Percentiles rank a stretch among this genome's conserved stretches.
These are phyloP conservation scores for Herpetomonas samuelpessoai DNA, from an alignment of 208 protist genomes.

Conservation along the genomic window DNA sequence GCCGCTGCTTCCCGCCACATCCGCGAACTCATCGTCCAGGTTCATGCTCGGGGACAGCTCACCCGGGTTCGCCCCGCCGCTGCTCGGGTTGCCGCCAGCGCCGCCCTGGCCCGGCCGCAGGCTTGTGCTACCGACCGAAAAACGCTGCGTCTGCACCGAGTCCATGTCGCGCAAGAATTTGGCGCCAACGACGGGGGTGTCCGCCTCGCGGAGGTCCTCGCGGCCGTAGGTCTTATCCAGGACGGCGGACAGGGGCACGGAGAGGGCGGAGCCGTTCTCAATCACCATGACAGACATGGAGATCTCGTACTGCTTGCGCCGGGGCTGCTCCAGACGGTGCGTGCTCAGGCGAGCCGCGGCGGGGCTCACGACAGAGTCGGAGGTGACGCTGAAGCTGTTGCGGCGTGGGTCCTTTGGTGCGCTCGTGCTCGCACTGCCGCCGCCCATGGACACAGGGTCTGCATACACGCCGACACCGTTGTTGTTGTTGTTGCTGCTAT, in stretches of 20 bases:
- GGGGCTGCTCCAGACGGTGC: slow-evolving; percentile 11
- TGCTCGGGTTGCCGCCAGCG: slow-evolving; percentile 7
- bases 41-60: slow-evolving; percentile 37
- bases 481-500: too few relatives aligned
- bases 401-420: not conserved
- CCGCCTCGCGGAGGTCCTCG: slow-evolving; percentile 74
- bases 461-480: too few relatives aligned
- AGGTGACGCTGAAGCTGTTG: slow-evolving; percentile 23
- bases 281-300: slow-evolving; percentile 89
- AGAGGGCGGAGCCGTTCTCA: slow-evolving; percentile 72
- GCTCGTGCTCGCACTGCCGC: slow-evolving; percentile 6
- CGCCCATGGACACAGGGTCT: not conserved
- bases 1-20: slow-evolving; percentile 9
- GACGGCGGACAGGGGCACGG: slow-evolving; percentile 68
- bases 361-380: not conserved
- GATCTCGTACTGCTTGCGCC: slow-evolving; percentile 42
- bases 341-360: slow-evolving; percentile 3
- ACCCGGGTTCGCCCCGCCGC: not conserved
- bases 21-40: slow-evolving; percentile 29
- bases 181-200: slow-evolving; percentile 75
- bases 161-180: slow-evolving; percentile 47
- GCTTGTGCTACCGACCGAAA: slow-evolving; percentile 40
- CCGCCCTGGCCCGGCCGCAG: slow-evolving; percentile 4
- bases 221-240: slow-evolving; percentile 79
- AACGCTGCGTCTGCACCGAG: slow-evolving; percentile 43